Evolutionary conservation across 2,329 filamentous ascomycete genomes (phyloP).

Genomic region (Diaporthe sp.): DNA sequence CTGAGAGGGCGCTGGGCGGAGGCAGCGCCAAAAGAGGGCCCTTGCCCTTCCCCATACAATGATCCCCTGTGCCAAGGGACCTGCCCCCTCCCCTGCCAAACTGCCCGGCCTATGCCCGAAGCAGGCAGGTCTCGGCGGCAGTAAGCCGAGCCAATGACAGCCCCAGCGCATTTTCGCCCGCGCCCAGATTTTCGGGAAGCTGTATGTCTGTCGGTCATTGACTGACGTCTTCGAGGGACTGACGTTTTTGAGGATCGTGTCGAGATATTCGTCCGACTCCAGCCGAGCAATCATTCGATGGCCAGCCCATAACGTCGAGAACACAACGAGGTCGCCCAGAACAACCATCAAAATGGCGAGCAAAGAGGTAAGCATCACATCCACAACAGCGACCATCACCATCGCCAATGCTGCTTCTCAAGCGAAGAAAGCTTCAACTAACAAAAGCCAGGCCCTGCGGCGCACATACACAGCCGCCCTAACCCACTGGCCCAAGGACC

Average conservation of each 20-base stretch:
- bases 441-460: conserved; percentile 31
- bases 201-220: neutral
- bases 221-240: neutral
- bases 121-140: neutral
- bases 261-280: neutral
- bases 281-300: neutral
- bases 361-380: conserved; percentile 29
- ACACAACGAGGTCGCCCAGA: neutral
- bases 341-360: conserved; percentile 35
- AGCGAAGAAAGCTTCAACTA: neutral
- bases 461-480: conserved; percentile 61
- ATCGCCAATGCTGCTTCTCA: neutral
- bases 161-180: neutral
- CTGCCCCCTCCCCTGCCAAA: neutral
- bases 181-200: conserved; percentile 1
- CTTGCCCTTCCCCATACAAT: conserved; percentile 2
- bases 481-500: conserved; percentile 74
- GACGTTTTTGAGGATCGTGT: neutral
- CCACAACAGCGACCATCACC: neutral
- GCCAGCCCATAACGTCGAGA: neutral
- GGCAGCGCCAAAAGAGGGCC: neutral
- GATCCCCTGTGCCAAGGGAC: neutral
- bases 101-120: neutral
- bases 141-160: conserved; percentile 19
- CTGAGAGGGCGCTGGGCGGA: neutral